These are phyloP conservation scores for Tylopilus plumbeoviolaceoides DNA, from an alignment of 768 basidiomycete species.

Conservation along the genomic window DNA sequence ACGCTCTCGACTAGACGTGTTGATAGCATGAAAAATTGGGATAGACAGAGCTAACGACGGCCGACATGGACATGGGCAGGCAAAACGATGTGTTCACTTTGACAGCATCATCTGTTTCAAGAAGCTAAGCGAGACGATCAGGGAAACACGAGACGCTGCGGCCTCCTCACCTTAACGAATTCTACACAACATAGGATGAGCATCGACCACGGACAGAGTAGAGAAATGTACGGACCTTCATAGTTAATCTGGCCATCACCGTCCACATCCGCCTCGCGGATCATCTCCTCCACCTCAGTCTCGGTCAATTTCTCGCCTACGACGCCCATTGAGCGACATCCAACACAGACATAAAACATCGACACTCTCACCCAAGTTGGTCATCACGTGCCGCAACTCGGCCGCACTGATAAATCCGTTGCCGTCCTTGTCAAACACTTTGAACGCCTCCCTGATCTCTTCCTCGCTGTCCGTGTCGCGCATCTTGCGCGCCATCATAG, in stretches of 20 bases:
- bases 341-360: neutral
- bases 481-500: slow-evolving; percentile 87
- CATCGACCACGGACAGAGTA: neutral
- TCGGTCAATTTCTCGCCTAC: slow-evolving; percentile 85
- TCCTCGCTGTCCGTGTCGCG: slow-evolving; percentile 90
- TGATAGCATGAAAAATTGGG: slow-evolving; percentile 1
- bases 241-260: slow-evolving; percentile 94
- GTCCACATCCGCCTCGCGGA: slow-evolving; percentile 91
- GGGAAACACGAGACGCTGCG: neutral
- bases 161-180: slow-evolving; percentile 61
- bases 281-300: slow-evolving; percentile 92
- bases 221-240: slow-evolving; percentile 48
- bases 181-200: slow-evolving; percentile 38
- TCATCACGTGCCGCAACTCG: slow-evolving; percentile 91
- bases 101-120: slow-evolving; percentile 65
- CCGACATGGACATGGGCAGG: slow-evolving; percentile 17
- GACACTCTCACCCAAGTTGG: slow-evolving; percentile 62
- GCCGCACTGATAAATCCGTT: slow-evolving; percentile 85
- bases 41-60: slow-evolving; percentile 4
- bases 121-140: slow-evolving; percentile 9
- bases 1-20: neutral
- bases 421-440: slow-evolving; percentile 94
- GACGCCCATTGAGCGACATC: slow-evolving; percentile 4
- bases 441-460: slow-evolving; percentile 96
- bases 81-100: slow-evolving; percentile 41